Evolutionary conservation across 2,329 filamentous ascomycete genomes (phyloP), one percentile per base, ranked within the genome.

Genomic region (Gaeumannomyces tritici): DNA sequence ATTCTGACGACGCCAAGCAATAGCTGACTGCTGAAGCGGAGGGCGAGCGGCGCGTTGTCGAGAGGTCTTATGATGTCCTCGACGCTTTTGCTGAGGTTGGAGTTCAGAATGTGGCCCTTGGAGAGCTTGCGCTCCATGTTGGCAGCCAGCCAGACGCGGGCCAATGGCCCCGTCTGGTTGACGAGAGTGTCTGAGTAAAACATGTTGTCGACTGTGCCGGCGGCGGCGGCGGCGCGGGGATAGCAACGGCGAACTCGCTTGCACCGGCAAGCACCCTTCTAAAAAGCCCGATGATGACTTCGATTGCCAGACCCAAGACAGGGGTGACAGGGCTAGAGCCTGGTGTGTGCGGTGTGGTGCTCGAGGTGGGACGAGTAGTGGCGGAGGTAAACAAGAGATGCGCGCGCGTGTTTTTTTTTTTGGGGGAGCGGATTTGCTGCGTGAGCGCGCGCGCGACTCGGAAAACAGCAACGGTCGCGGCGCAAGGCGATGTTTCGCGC

Each of bases 121-220:
- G 93, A 96, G 64, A 99, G 87, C 80, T 98, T 99, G 81, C 93
- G 92, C 84, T 98, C 95, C 67, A 98, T 83, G 77, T 98, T 99
- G 79, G 95, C 92, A 35, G 95, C 96, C 65, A 98, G 85, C 95
- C 95, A 99, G 79, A 98, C 93, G 73, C 92, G 91, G 77, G 95
- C 95, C 81, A 99, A 79, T 72, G 95, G 93, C 80, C 95, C 95
- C 70, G 91, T 96, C 87, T 96, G 96, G 75, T 93, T 92, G 70
- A 99, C 85, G 64, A 99, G 85, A 62, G 91, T 92, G 80, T 96
- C 92, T 62, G 95, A 96, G 76, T 97, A 98, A 79, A 99, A 99
- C 95, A 99, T 99, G 74, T 9, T 35, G 59, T 21, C 42, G 18
- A n/a, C 21, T 15, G 42, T 6, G n/a, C n/a, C n/a, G 42, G 42